Base-by-base conservation (phyloP, 2,329 filamentous ascomycete species). In the Aspergillus ochraceus region DNA sequence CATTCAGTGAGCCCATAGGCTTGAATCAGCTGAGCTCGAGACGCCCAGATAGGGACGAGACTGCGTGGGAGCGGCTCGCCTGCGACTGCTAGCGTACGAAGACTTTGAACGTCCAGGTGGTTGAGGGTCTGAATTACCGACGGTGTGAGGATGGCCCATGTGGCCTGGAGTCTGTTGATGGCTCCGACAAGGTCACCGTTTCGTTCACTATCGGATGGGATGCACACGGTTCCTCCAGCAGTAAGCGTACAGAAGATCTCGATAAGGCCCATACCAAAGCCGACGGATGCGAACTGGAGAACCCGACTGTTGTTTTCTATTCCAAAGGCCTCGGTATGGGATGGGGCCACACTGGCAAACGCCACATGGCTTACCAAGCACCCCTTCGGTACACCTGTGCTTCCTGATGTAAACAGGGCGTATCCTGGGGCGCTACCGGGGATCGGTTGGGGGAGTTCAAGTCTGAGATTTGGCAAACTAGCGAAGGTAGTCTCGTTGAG, bases 341-440 rank as follows among this genome's bases (percentile, higher is more conserved):
- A 29, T 29, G 20, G 26, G 8, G 52, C 29, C 10, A 59, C 30
- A 32, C 46, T 46, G 30, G 57, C 52, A n/a, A 59, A 47, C 5
- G 46, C 57, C 2, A 9, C 52, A 17, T 55, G 51, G n/a, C 54
- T 49, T 6, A 59, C 52, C 14, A 59, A 8, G 36, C 57, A 59
- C 20, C 57, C 57, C 45, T 59, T 59, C 11, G 57, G 57, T 22
- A 52, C 50, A 6, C 57, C 57, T 0, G 57, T 59, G 29, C 57
- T 59, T 10, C 57, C 57, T 4, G 57, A 59, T 14, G 57, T 59
- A 32, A 59, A 59, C 3, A 59, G 39, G 8, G 39, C 30, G 30
- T 59, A 59, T 6, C 52, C 52, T n/a, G 57, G 55, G 12, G 49
- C 36, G 26, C 26, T 29, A 29, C 26, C 26, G 26, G 26, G 26